Conservation (phyloP, 2,329 filamentous ascomycete genomes). For the Aspergillus carbonarius region DNA sequence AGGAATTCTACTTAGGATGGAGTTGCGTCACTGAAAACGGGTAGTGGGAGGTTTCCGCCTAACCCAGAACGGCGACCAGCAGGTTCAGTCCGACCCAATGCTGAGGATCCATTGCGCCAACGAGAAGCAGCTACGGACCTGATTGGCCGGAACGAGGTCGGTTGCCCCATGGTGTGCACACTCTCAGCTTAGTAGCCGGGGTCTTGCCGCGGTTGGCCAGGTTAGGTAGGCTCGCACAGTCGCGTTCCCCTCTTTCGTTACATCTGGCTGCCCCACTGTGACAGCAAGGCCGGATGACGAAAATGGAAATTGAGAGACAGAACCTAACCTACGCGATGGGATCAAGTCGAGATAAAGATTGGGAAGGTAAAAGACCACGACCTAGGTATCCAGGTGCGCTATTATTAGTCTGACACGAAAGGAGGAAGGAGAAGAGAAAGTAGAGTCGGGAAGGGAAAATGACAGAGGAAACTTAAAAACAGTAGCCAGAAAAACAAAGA, state of each 20-base stretch:
- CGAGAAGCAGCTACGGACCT: not conserved
- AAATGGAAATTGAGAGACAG: not conserved
- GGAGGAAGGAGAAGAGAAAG: too few relatives aligned
- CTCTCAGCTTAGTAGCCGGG: not conserved
- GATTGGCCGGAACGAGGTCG: not conserved
- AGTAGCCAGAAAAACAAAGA: not conserved
- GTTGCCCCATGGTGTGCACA: not conserved
- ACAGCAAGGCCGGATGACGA: not conserved
- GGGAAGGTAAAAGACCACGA: too few relatives aligned
- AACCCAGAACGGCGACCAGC: not conserved
- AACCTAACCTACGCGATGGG: not conserved
- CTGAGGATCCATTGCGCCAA: not conserved
- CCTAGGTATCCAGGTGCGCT: too few relatives aligned
- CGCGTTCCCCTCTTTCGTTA: not conserved
- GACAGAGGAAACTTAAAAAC: not conserved
- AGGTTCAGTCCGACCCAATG: not conserved
- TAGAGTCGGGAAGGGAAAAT: not conserved
- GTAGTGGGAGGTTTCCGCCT: not conserved
- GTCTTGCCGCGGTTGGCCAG: constrained; percentile 3
- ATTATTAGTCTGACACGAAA: too few relatives aligned
- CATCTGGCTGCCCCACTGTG: not conserved
- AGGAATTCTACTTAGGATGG: not conserved
- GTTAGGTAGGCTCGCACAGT: not conserved
- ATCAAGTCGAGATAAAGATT: not conserved
- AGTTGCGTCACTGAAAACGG: not conserved